A percentile compares a stretch with the other conserved stretches of the same genome.
Conservation (phyloP, 2,329 filamentous ascomycete genomes). For the Leptographium lundbergii region DNA sequence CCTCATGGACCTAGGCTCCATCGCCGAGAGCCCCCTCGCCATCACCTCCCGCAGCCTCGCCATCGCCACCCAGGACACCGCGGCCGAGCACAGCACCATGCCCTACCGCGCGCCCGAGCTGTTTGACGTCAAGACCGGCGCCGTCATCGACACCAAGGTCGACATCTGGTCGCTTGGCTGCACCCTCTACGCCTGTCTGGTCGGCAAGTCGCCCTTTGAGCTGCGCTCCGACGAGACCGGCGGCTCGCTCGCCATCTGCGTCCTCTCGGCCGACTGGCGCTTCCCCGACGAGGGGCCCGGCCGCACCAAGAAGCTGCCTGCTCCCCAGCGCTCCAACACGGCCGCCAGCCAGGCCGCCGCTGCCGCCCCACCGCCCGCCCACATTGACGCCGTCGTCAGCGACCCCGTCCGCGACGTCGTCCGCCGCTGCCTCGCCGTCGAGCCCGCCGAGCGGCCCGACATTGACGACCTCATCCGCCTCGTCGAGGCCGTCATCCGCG, state of each 20-base stretch:
- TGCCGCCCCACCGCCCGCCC: constrained; percentile 15
- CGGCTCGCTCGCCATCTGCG: constrained; percentile 82
- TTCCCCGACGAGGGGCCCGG: constrained; percentile 77
- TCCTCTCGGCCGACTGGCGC: constrained; percentile 87
- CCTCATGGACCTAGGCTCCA: constrained; percentile 91
- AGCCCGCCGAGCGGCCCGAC: constrained; percentile 77
- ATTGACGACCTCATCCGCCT: constrained; percentile 71
- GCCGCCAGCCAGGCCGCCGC: constrained; percentile 18
- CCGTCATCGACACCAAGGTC: constrained; percentile 86
- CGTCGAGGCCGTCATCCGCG: constrained; percentile 59
- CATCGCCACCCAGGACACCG: constrained; percentile 83
- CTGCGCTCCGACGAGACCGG: constrained; percentile 92
- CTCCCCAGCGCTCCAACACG: constrained; percentile 13
- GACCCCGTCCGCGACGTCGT: constrained; percentile 81
- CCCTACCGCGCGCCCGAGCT: constrained; percentile 95
- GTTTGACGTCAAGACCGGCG: constrained; percentile 92
- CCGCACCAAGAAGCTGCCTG: constrained; percentile 20
- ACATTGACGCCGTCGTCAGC: constrained; percentile 47
- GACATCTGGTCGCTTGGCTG: constrained; percentile 97
- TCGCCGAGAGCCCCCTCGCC: constrained; percentile 74
- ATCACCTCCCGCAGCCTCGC: constrained; percentile 86
- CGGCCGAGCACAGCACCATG: constrained; percentile 96
- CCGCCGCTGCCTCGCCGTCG: constrained; percentile 71
- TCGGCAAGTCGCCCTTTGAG: constrained; percentile 95
- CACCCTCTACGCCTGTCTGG: constrained; percentile 92